These are phyloP conservation scores for Salix exigua DNA, from an alignment of 345 rosid species.

Conservation along the genomic window DNA sequence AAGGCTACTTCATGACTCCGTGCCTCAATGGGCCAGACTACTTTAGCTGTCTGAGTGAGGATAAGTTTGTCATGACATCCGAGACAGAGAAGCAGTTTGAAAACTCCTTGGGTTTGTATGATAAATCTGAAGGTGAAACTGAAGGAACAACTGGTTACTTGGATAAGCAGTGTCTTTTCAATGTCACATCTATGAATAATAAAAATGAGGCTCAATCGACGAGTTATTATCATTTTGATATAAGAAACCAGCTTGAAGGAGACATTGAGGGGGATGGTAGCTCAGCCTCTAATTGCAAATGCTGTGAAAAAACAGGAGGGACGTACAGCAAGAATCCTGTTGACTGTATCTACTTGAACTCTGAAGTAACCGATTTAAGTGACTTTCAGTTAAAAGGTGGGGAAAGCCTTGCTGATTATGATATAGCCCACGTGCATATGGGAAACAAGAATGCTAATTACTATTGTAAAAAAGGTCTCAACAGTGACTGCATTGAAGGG, in stretches of 20 bases:
- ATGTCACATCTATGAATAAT: constrained; percentile 12
- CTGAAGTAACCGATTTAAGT: constrained; percentile 24
- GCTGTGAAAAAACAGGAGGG: constrained; percentile 12
- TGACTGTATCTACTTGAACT: constrained; percentile 13
- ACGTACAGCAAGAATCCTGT: constrained; percentile 14
- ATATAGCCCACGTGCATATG: constrained; percentile 8
- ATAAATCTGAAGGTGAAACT: constrained; percentile 37
- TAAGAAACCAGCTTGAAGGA: constrained; percentile 12
- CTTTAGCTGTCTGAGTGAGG: constrained; percentile 60
- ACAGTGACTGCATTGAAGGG: constrained; percentile 23
- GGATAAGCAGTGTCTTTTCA: constrained; percentile 51
- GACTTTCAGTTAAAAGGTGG: constrained; percentile 19
- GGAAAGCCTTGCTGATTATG: constrained; percentile 13
- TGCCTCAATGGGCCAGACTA: constrained; percentile 51
- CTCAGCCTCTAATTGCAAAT: constrained; percentile 20
- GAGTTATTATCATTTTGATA: constrained; percentile 30
- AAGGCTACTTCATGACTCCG: constrained; percentile 70
- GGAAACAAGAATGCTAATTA: constrained; percentile 10
- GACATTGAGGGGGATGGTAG: constrained; percentile 16
- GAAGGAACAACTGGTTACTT: constrained; percentile 41
- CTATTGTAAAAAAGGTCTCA: constrained; percentile 7
- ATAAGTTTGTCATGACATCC: constrained; percentile 59
- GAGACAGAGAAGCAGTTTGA: constrained; percentile 43
- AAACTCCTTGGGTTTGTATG: constrained; percentile 27
- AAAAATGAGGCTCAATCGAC: constrained; percentile 19